These are phyloP conservation scores for Sarcodon sp. DNA, from an alignment of 768 basidiomycete species.

Conservation along the genomic window DNA sequence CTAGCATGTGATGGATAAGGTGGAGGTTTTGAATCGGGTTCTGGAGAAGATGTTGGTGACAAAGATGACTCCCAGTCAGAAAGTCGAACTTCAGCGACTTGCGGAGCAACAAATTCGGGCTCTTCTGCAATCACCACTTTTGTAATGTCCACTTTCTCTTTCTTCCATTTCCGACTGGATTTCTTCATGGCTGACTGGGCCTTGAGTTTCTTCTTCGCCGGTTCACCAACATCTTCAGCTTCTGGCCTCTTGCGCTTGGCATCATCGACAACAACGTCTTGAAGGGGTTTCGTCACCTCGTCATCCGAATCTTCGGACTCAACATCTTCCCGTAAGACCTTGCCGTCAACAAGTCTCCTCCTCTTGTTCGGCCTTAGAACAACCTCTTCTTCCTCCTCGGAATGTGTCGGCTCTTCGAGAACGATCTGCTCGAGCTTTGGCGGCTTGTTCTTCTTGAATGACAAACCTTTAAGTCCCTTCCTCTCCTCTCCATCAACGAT, in stretches of 20 bases:
- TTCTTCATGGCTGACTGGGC: slow-evolving; percentile 9
- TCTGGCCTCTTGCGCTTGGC: slow-evolving; percentile 15
- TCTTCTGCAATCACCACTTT: slow-evolving; percentile 29
- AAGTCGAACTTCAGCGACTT: slow-evolving; percentile 36
- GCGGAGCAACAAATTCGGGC: slow-evolving; percentile 34
- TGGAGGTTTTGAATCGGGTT: slow-evolving; percentile 18
- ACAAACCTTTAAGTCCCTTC: slow-evolving; percentile 28
- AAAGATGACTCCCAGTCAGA: slow-evolving; percentile 29
- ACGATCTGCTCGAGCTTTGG: background rate
- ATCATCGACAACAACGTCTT: slow-evolving; percentile 6
- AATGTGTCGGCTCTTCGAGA: background rate
- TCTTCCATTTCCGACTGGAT: slow-evolving; percentile 25
- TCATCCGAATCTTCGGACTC: slow-evolving; percentile 47
- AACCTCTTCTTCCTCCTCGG: background rate
- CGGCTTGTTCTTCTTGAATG: slow-evolving; percentile 23
- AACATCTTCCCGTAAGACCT: slow-evolving; percentile 16
- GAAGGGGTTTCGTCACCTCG: slow-evolving; percentile 17
- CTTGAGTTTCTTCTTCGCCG: slow-evolving; percentile 30
- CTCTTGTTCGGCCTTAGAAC: background rate
- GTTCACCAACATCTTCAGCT: slow-evolving; percentile 22
- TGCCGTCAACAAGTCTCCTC: background rate
- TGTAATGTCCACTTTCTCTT: slow-evolving; percentile 14
- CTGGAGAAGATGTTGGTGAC: slow-evolving; percentile 39
- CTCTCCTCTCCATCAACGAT: slow-evolving; percentile 22
- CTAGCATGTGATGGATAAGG: slow-evolving; percentile 24